These are phyloP conservation scores for Elaphomyces granulatus DNA, from an alignment of 495 filamentous ascomycete species.

Conservation along the genomic window DNA sequence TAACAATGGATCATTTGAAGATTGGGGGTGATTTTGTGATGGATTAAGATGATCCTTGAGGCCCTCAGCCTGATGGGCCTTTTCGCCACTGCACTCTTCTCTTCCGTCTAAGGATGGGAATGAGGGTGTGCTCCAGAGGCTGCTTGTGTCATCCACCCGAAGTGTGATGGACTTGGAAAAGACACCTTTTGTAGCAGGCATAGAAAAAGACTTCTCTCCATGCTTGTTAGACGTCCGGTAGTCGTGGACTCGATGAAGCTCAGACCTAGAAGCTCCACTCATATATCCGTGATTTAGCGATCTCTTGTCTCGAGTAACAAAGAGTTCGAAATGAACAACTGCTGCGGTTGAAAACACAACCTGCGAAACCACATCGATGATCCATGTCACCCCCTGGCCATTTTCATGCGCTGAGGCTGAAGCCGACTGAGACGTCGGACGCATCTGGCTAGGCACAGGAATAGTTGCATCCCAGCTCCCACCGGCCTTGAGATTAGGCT, in stretches of 20 bases:
- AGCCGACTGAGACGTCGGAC: constrained; percentile 30
- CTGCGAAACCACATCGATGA: constrained; percentile 83
- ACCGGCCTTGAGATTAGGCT: constrained; percentile 90
- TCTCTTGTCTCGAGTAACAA: constrained; percentile 74
- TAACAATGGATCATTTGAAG: constrained; percentile 2
- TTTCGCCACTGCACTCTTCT: constrained; percentile 15
- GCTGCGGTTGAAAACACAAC: constrained; percentile 82
- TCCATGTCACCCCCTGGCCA: constrained; percentile 56
- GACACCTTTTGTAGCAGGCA: constrained; percentile 50
- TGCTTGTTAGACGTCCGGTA: constrained; percentile 39
- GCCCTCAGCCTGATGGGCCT: background rate
- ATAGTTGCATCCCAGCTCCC: constrained; percentile 69
- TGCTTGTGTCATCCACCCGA: constrained; percentile 71
- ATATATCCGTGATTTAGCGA: constrained; percentile 51
- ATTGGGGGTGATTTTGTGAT: background rate
- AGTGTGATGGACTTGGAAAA: constrained; percentile 65
- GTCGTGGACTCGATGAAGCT: constrained; percentile 58
- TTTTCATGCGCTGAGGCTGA: constrained; percentile 12
- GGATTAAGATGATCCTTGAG: background rate
- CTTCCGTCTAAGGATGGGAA: constrained; percentile 50
- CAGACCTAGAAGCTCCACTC: constrained; percentile 27
- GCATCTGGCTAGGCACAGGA: constrained; percentile 56
- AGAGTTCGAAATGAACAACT: constrained; percentile 76
- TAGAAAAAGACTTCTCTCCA: constrained; percentile 32
- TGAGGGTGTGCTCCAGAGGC: constrained; percentile 79